Evolutionary conservation across 192 early-diverging fungal species (phyloP), one percentile per base, ranked within the genome.

Genomic region (Phycomyces blakesleeanus): DNA sequence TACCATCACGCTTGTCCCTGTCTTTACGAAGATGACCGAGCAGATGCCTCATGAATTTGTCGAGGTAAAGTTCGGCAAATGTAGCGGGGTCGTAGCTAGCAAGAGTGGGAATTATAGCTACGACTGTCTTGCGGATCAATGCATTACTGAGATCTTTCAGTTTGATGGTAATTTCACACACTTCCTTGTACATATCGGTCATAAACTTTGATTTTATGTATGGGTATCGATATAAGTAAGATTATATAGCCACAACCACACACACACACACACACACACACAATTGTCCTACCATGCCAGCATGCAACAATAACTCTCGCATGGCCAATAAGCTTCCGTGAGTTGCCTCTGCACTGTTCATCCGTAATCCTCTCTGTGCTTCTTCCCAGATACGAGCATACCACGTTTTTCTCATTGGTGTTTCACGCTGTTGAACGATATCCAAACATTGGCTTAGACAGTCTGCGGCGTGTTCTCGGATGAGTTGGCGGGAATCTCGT

Each of bases 241-340:
- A n/a, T n/a, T n/a, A n/a, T n/a, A n/a, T n/a, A n/a, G n/a, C n/a
- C n/a, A n/a, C n/a, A n/a, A n/a, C n/a, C n/a, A n/a, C n/a, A 59
- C 27, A 29, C 7, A 15, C 20, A 20, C 38, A 9, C 14, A 55
- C n/a, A 47, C 18, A 21, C 12, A 9, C 20, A 40, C 4, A 12
- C 49, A 60, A 59, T 24, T 38, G 14, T 59, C 69, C 27, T 67
- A 92, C 91, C 83, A 85, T 87, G 55, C 88, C 89, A 44, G 93
- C 85, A 64, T 92, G 90, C 49, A 78, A 73, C 16, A 97, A 73
- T 39, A 98, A 72, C 62, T 91, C 93, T 37, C 88, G 82, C 66
- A 87, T 84, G 0, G 87, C 89, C 49, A 98, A 76, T 20, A 97
- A 76, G 34, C 88, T 85, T 1, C 92, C 94, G 71, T 97, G 95